phyloP scores from a whole-genome alignment of 2,329 filamentous ascomycete genomes.

The Fusarium denticulatum region DNA sequence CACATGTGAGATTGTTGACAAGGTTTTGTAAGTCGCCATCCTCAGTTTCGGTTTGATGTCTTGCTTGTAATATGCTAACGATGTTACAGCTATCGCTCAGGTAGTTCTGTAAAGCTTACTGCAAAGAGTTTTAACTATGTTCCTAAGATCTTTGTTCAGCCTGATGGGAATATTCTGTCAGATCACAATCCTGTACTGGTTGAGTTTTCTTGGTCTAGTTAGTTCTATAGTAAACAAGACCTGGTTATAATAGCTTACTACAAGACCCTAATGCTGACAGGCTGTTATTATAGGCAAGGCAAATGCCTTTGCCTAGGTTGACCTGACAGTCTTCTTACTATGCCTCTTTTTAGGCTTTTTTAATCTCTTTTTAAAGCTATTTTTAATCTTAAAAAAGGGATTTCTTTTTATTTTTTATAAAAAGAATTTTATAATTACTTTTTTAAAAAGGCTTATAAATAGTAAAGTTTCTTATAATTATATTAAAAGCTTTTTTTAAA shows the following conservation, averaged over 20 bases:
- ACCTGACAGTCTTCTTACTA: background rate
- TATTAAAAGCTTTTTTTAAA: too few species aligned
- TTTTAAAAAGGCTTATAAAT: too few species aligned
- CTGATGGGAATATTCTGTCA: slow-evolving; percentile 65
- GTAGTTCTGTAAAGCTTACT: slow-evolving; percentile 55
- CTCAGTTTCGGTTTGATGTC: too few species aligned
- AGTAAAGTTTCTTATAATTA: too few species aligned
- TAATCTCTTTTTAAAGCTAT: too few species aligned
- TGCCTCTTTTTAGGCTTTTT: too few species aligned
- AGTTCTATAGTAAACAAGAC: background rate
- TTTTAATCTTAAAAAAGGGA: too few species aligned
- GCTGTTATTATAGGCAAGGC: rapidly evolving
- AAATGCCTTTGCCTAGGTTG: background rate
- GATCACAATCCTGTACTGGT: slow-evolving; percentile 73
- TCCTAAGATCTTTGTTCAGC: slow-evolving; percentile 64
- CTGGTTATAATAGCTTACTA: too few species aligned
- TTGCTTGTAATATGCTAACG: background rate
- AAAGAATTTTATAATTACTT: too few species aligned
- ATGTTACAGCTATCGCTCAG: slow-evolving; percentile 58
- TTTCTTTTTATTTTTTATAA: too few species aligned
- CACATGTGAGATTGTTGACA: slow-evolving; percentile 73
- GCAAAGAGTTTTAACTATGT: slow-evolving; percentile 66
- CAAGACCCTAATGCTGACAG: rapidly evolving
- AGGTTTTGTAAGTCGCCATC: slow-evolving; percentile 58
- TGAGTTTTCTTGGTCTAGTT: slow-evolving; percentile 53